Base-by-base conservation (phyloP, 225 moss, liverwort and hornwort species). In the Thuidium tamariscinum region DNA sequence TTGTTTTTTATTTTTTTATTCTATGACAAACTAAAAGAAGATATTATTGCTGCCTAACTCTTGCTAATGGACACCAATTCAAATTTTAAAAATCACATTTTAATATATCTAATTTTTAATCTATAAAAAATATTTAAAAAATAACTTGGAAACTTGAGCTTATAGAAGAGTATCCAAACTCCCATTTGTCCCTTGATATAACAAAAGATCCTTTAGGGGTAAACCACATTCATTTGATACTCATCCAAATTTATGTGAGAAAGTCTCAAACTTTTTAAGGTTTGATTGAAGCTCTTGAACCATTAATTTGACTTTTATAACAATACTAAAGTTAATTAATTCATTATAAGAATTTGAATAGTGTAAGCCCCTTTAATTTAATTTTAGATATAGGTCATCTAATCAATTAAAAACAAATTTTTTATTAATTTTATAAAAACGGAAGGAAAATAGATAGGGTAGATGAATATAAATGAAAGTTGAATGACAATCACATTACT, bases 61-160 rank as follows among this genome's bases (percentile, higher is more conserved):
- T 29, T 30, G 3, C 11, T 29, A 17, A 11, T 0, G 0, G 0
- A 1, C 11, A 72, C 0, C 0, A 0, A 46, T 18, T 18, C 3
- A 46, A 46, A 17, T 17, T 1, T 19, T 18, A 2, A 18, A 26
- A 46, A 18, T 18, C 2, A 46, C 18, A 18, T 11, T 18, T 0
- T 2, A 0, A 46, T 11, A 10, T 46, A 26, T 1, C 1, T 26
- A 10, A 6, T 18, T 46, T 6, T 0, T 30, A 17, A 44, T 2
- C 0, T 7, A 5, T 17, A 29, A 27, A 5, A 30, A 30, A 30
- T 11, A n/a, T 5, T 72, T 1, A 30, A 3, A 18, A 30, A 27
- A 10, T 6, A 46, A 2, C 16, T 4, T 11, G 0, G 2, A 32
- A 30, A 48, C 48, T 73, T 32, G 11, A 19, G 0, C 0, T 46